A percentile compares a stretch with the other conserved stretches of the same genome.
These are phyloP conservation scores for Copromyces sp. DNA, from an alignment of 495 filamentous ascomycete genomes.

Conservation along the genomic window DNA sequence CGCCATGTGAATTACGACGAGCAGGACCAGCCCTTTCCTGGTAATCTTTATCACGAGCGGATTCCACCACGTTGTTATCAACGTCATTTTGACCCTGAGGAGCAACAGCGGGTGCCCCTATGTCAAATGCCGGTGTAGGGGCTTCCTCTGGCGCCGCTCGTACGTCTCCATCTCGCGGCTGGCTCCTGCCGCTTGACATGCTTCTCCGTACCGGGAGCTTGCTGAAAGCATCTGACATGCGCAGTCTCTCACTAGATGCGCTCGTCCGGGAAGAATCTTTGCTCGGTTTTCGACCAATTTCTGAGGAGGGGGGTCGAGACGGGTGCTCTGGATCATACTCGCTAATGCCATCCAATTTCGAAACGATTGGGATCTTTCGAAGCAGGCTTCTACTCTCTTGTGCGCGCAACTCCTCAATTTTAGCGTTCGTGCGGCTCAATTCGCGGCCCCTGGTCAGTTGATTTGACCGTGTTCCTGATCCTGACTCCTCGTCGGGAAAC, in stretches of 20 bases:
- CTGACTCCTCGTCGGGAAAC: slow-evolving; percentile 7
- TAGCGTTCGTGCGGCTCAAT: slow-evolving; percentile 21
- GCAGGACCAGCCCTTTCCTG: neutral
- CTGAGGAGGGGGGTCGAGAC: slow-evolving; percentile 27
- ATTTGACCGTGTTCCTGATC: neutral
- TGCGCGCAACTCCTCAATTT: slow-evolving; percentile 45
- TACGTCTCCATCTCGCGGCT: slow-evolving; percentile 22
- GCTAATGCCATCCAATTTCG: slow-evolving; percentile 46
- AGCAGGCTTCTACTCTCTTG: slow-evolving; percentile 51
- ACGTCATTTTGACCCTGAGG: neutral
- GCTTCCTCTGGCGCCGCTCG: neutral
- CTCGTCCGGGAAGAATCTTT: slow-evolving; percentile 11
- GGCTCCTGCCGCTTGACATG: slow-evolving; percentile 18
- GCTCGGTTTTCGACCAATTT: slow-evolving; percentile 15
- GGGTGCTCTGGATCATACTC: slow-evolving; percentile 38
- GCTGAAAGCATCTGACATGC: neutral
- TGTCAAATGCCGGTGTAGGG: neutral
- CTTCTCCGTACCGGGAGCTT: neutral
- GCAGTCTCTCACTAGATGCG: neutral
- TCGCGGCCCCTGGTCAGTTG: slow-evolving; percentile 3
- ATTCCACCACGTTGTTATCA: neutral
- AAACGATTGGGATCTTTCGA: slow-evolving; percentile 48
- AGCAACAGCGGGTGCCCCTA: neutral
- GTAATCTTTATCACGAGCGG: neutral
- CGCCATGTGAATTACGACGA: neutral